phyloP scores from a whole-genome alignment of 257 asterid genomes.

The Solanum okadae region DNA sequence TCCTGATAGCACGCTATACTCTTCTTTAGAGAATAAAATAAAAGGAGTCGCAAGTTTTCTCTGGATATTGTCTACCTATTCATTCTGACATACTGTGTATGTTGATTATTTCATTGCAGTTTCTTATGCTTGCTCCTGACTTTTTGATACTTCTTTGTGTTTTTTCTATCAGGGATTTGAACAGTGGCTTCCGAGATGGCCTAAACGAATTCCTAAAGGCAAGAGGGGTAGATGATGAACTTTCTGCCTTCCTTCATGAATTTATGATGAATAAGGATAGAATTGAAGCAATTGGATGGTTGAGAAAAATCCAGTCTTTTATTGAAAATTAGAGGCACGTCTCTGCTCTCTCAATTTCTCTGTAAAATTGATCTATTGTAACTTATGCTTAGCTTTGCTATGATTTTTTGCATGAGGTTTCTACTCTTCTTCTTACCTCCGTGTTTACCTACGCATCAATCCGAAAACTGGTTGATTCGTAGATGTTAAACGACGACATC shows the following conservation, averaged over 20 bases:
- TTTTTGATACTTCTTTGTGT: not conserved
- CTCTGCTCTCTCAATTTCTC: not conserved
- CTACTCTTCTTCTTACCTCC: not conserved
- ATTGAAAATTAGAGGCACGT: constrained; percentile 12
- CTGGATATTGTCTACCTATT: not conserved
- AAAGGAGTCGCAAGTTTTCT: not conserved
- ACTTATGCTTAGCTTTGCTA: not conserved
- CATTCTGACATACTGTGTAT: not conserved
- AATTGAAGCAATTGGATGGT: constrained; percentile 43
- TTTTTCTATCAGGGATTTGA: constrained; percentile 29
- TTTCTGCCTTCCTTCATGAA: constrained; percentile 42
- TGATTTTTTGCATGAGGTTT: not conserved
- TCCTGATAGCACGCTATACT: not conserved
- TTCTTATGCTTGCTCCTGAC: constrained; percentile 1
- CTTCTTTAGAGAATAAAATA: not conserved
- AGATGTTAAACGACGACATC: not conserved
- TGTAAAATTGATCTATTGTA: not conserved
- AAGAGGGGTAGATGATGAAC: constrained; percentile 38
- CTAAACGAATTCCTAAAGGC: constrained; percentile 36
- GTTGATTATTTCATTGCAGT: not conserved
- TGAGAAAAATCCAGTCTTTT: constrained; percentile 26
- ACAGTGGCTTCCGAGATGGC: constrained; percentile 21
- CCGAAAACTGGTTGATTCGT: not conserved
- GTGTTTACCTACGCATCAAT: not conserved
- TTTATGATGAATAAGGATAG: constrained; percentile 54